A percentile compares a stretch with the other conserved stretches of the same genome.
Evolutionary conservation across 176 grass and related monocot species (phyloP).

Genomic region (Canna indica): DNA sequence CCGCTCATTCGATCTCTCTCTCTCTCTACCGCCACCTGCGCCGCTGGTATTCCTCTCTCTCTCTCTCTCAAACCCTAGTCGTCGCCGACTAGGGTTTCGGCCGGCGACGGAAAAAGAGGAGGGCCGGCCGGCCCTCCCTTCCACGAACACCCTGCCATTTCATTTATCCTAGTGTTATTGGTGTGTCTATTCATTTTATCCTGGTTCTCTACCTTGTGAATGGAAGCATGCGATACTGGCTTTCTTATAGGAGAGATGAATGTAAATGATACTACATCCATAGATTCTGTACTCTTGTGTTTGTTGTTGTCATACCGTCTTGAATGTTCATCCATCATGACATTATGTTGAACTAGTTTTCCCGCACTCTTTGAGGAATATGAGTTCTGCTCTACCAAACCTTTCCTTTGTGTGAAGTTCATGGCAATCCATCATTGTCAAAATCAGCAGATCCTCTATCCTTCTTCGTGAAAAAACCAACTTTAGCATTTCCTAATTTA

Average conservation of each 20-base stretch:
- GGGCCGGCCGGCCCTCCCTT: too few species aligned
- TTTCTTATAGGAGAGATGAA: constrained; percentile 87
- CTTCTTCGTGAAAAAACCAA: constrained; percentile 32
- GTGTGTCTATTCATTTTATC: constrained; percentile 14
- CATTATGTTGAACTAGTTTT: constrained; percentile 58
- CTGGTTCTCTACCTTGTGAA: constrained; percentile 11
- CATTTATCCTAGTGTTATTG: constrained; percentile 19
- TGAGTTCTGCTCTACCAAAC: constrained; percentile 28
- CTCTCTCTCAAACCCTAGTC: too few species aligned
- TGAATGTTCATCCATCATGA: constrained; percentile 59
- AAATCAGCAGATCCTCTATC: constrained; percentile 18
- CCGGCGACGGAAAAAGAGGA: too few species aligned
- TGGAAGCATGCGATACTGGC: constrained; percentile 16
- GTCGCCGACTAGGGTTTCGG: too few species aligned
- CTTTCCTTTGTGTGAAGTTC: constrained; percentile 42
- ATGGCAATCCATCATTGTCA: constrained; percentile 34
- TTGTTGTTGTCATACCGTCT: constrained; percentile 40
- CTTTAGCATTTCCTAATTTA: constrained; percentile 27
- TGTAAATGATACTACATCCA: constrained; percentile 96
- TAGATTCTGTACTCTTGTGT: constrained; percentile 50
- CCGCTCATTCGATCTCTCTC: too few species aligned
- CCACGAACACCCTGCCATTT: too few species aligned
- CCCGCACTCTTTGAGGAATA: constrained; percentile 35
- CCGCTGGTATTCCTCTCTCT: too few species aligned
- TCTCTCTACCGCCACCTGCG: too few species aligned